Evolutionary conservation across 2,329 filamentous ascomycete species (phyloP).

Genomic region (Sporothrix euskadiensis): DNA sequence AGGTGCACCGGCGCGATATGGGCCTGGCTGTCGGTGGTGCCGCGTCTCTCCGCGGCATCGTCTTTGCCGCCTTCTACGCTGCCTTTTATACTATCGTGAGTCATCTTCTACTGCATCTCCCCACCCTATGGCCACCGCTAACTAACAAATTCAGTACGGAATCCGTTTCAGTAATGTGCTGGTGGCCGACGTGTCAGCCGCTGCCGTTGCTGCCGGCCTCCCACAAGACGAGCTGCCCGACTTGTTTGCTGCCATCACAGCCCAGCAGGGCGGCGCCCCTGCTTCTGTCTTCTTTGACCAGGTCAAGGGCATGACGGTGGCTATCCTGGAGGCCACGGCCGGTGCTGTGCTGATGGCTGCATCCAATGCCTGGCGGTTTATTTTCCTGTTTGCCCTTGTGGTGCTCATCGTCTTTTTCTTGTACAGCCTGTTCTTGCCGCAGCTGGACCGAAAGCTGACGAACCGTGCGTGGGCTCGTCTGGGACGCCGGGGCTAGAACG

Average conservation of each 20-base stretch:
- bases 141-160: neutral
- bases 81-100: neutral
- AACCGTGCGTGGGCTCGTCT: neutral
- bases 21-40: neutral
- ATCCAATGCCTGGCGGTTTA: neutral
- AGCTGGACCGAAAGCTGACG: neutral
- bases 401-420: neutral
- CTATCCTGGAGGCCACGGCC: neutral
- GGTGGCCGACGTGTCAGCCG: neutral
- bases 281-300: neutral
- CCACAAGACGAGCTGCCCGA: neutral
- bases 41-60: neutral
- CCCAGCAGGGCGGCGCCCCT: neutral
- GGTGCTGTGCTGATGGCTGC: neutral
- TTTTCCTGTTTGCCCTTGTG: neutral
- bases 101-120: neutral
- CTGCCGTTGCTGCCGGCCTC: neutral
- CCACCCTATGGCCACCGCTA: neutral
- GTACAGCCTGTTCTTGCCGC: neutral
- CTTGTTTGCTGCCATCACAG: neutral
- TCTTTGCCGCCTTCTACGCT: neutral
- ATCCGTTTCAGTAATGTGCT: neutral
- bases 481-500: neutral
- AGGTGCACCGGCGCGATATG: neutral
- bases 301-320: neutral